phyloP scores from a whole-genome alignment of 176 grass and related monocot genomes.

The Triticum monococcum region DNA sequence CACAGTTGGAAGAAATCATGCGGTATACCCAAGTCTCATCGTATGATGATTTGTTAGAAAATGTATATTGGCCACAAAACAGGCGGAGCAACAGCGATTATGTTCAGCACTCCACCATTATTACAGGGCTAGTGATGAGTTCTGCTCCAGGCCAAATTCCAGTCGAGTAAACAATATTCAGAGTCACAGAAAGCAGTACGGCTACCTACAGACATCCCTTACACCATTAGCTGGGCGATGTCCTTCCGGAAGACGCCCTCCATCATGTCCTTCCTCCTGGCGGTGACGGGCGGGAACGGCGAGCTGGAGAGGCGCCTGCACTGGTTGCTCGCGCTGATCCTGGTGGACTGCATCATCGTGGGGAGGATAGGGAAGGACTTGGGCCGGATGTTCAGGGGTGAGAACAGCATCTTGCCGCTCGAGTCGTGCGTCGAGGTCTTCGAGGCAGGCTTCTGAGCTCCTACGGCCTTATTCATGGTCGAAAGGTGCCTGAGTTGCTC shows the following conservation, averaged over 20 bases:
- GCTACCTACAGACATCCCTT: background rate
- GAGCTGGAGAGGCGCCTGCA: slow-evolving; percentile 51
- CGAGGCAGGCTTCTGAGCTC: slow-evolving; percentile 38
- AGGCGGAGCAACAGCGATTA: slow-evolving; percentile 6
- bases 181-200: background rate
- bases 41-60: slow-evolving; percentile 24
- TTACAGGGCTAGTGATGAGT: background rate
- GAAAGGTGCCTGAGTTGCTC: slow-evolving; percentile 32
- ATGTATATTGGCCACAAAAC: slow-evolving; percentile 28
- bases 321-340: slow-evolving; percentile 38
- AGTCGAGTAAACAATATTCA: background rate
- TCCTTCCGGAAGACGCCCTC: slow-evolving; percentile 79
- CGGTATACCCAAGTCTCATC: background rate
- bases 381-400: slow-evolving; percentile 54
- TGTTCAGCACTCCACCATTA: slow-evolving; percentile 31
- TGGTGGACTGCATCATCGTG: slow-evolving; percentile 59
- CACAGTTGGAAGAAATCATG: background rate
- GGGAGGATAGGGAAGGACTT: slow-evolving; percentile 59
- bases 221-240: slow-evolving; percentile 77
- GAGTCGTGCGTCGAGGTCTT: slow-evolving; percentile 46
- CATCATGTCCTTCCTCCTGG: slow-evolving; percentile 44
- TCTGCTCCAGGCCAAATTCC: slow-evolving; percentile 12
- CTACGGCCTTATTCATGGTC: slow-evolving; percentile 30
- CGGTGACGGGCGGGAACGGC: slow-evolving; percentile 18
- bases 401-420: slow-evolving; percentile 62